Percentiles rank a stretch among this genome's conserved stretches.
These are phyloP conservation scores for Beta macrorhiza DNA, from an alignment of 179 eudicot species.

Conservation along the genomic window DNA sequence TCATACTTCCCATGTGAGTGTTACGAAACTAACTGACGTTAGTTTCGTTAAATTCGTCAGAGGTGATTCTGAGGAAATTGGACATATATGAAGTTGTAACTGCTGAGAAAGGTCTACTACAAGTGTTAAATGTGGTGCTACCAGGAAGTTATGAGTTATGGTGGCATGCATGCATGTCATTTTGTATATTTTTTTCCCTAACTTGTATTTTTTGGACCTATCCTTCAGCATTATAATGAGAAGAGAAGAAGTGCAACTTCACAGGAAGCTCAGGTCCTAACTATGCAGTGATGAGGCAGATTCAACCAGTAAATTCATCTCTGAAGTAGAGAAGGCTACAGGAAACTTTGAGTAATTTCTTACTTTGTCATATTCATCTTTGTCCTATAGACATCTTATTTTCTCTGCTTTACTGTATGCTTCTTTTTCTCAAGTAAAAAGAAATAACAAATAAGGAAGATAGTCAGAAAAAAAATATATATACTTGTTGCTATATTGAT, in stretches of 20 bases:
- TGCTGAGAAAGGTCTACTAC: constrained; percentile 11
- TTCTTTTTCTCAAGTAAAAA: neutral
- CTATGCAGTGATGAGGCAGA: neutral
- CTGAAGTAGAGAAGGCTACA: neutral
- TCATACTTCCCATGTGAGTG: constrained; percentile 2
- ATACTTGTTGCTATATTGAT: neutral
- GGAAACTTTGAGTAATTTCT: neutral
- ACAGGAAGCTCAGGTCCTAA: neutral
- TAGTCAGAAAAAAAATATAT: too few species aligned
- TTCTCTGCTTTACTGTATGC: neutral
- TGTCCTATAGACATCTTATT: neutral
- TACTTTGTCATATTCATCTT: neutral
- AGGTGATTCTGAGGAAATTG: constrained; percentile 10
- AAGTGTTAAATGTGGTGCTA: constrained; percentile 11
- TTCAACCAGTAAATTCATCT: constrained; percentile 9
- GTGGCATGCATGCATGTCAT: constrained; percentile 2
- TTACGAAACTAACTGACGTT: neutral
- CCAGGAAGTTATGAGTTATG: neutral
- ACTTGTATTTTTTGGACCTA: neutral
- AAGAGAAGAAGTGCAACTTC: constrained; percentile 15
- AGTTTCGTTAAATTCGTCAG: constrained; percentile 10
- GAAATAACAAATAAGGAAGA: neutral
- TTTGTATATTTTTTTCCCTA: neutral
- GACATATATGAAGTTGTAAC: constrained; percentile 24
- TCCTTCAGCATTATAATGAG: constrained; percentile 4